Percentiles rank a stretch among this genome's conserved stretches.
Conservation (phyloP, 768 basidiomycete species). For the Inosperma sp. region DNA sequence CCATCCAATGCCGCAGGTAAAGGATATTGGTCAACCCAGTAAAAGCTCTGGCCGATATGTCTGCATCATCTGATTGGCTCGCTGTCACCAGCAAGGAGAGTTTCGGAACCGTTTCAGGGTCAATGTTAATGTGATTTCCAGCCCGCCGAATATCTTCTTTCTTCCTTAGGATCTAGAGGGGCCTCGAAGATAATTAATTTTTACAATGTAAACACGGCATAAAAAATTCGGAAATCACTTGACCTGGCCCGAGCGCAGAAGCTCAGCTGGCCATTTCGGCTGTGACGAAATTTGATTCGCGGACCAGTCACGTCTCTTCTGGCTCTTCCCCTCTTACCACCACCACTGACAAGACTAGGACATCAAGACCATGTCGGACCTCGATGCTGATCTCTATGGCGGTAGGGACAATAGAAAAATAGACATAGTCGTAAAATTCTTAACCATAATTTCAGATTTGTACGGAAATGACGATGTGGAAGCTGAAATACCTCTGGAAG, state of each 20-base stretch:
- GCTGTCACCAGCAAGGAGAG: too few species aligned
- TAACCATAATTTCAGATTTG: slow-evolving; percentile 46
- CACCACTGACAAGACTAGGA: slow-evolving; percentile 28
- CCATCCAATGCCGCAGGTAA: slow-evolving; percentile 8
- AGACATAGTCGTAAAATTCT: background rate
- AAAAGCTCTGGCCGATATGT: background rate
- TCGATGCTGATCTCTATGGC: slow-evolving; percentile 87
- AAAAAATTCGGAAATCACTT: background rate
- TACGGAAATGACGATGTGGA: slow-evolving; percentile 72
- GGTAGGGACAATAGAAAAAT: slow-evolving; percentile 43
- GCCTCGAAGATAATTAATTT: too few species aligned
- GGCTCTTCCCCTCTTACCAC: slow-evolving; percentile 30
- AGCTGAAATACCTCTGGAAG: slow-evolving; percentile 37
- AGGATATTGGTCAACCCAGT: slow-evolving; percentile 8
- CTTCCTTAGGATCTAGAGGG: too few species aligned
- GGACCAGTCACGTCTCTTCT: slow-evolving; percentile 13
- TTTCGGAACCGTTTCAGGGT: too few species aligned
- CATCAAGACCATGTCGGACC: slow-evolving; percentile 60
- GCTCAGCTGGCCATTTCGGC: slow-evolving; percentile 12
- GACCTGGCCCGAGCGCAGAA: slow-evolving; percentile 24
- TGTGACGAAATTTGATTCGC: slow-evolving; percentile 15
- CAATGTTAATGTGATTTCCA: too few species aligned
- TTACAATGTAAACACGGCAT: too few species aligned
- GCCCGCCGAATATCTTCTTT: too few species aligned
- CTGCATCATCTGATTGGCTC: background rate